Evolutionary conservation across 2,329 filamentous ascomycete genomes (phyloP), one percentile per base, ranked within the genome.

Genomic region (Escovopsis sp.): DNA sequence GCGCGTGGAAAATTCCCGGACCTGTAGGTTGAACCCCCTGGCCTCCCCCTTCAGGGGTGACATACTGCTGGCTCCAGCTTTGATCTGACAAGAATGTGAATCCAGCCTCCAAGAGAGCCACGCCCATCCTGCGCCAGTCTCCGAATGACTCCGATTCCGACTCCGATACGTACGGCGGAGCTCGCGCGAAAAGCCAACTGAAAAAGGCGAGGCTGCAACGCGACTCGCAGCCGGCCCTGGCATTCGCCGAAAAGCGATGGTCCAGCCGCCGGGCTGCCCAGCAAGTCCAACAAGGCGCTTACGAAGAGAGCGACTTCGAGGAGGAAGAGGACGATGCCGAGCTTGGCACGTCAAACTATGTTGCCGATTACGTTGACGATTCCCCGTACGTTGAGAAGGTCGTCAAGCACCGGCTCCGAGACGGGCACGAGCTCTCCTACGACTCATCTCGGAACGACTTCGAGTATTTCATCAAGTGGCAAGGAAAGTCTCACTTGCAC

Each of bases 381-480:
- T 77, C 80, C 4, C 85, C 87, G 15, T 87, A 86, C 52, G 87
- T 98, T 50, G 91, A 98, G 58, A 79, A 85, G 49, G 82, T 98
- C 41, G 75, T 98, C 42, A 85, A 93, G 49, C 88, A 96, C 60
- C 79, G 83, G 39, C 67, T 85, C 33, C 84, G 79, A 58, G 81
- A 85, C 32, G 85, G 73, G 12, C 63, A 73, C 38, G 75, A 75
- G 47, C 60, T 77, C 44, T 63, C 70, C 12, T 66, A 68, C 43
- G 79, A 85, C 39, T 59, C 70, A 2, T 69, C 62, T 23, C 70
- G 73, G 51, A 76, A 87, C 42, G 85, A 95, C 56, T 95, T 91
- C 53, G 86, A 96, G 55, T 98, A 72, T 53, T 75, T 81, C 62
- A 87, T 98, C 62, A 98, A 98, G 66, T 98, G 93, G 91, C 85